Base-by-base conservation (phyloP, 73 alveolate species). In the Diophrys appendiculata region DNA sequence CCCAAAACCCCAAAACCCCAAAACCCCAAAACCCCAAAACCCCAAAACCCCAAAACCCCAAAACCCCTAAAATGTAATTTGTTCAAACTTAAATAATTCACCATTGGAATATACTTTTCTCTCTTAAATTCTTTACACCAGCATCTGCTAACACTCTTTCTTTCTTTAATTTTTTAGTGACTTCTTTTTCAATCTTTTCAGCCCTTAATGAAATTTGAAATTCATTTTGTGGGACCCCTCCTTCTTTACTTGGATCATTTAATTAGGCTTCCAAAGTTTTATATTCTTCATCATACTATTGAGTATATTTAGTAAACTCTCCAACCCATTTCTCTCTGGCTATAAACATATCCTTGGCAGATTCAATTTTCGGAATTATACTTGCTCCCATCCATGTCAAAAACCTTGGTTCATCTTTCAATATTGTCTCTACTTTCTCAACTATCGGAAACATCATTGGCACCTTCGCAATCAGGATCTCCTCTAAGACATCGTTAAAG, bases 321-420 rank as follows among this genome's bases (percentile, higher is more conserved):
- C 97, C 92, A 34, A 90, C 65, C 95, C 95, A 95, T 72, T 94
- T 90, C n/a, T 90, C 97, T 82, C 95, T 86, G 64, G 86, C 75
- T 25, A 92, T 90, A 93, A 96, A 95, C 88, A 92, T 78, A 70
- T 95, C 99, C 79, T 83, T 93, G 0, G 99, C 88, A 0, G 92
- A 69, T 34, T 95, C 99, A 68, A 95, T 84, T 78, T 93, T 88
- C 0, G 98, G 97, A 29, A 93, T 77, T 64, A 92, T 88, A 28
- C 98, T 76, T 5, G 96, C 99, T 25, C 99, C 99, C 29, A 93
- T 77, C 99, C 99, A 95, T 67, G 93, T 71, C 68, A 84, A 78
- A 54, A 95, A 90, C 70, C 92, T 82, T 55, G 91, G 87, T 72
- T 92, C 96, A 14, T 68, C 86, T 77, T 81, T 88, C 29, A 75